Base-by-base conservation (phyloP, 2,329 filamentous ascomycete species). In the Penicillium sp. region DNA sequence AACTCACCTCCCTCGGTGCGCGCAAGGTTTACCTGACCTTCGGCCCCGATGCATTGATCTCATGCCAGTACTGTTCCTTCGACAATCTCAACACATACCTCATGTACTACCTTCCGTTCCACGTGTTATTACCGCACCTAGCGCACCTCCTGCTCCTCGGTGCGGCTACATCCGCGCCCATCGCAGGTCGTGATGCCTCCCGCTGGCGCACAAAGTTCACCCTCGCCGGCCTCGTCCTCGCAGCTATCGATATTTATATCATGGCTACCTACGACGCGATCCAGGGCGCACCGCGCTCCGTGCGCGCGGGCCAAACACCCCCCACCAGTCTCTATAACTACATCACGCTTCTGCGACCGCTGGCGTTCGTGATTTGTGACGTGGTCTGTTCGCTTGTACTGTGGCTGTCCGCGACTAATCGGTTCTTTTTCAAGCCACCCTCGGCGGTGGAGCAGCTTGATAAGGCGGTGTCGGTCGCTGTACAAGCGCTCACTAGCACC, bases 1-100 rank as follows among this genome's bases (percentile, higher is more conserved):
- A 86, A 63, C 86, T 97, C 67, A 81, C 84, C 61, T 87, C 83
- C 56, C 76, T 87, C 50, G 85, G 90, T 61, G 88, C 87, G 44
- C 82, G 90, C 50, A 81, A 94, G 55, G 79, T 96, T 7, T 97
- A 97, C 75, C 80, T 95, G 48, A 85, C 88, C 55, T 95, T 85
- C 73, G 94, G 94, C 2, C 90, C 91, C 0, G 79, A 83, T 32
- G 84, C 87, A 8, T 71, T 97, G 35, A 79, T 86, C 19, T 79
- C 84, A 55, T 97, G 92, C 71, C 81, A 84, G n/a, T 96, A 96
- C 76, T 97, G 92, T 81, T 79, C 77, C 47, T 75, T 84, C n/a
- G 86, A 89, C 55, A 84, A 89, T 44, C 81, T 84, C 5, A 78
- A 77, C 35, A 84, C 82, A 39, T 97, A 91, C 76, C 81, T 96